Evolutionary conservation across 2,329 filamentous ascomycete species (phyloP).

Genomic region (Tympanopsis confertula): DNA sequence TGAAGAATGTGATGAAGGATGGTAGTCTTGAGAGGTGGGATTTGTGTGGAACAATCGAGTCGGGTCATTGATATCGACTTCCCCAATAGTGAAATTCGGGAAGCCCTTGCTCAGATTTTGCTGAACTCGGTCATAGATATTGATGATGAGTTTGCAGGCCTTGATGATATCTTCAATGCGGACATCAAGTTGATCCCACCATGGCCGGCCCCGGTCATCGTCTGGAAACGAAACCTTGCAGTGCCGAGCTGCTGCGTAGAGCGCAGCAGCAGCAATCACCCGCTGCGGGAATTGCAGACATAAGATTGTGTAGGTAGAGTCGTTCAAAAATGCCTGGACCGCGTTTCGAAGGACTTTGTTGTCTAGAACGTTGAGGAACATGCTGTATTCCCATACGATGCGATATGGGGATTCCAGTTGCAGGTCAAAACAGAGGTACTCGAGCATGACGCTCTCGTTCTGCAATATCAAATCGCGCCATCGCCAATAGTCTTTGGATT

Average conservation of each 20-base stretch:
- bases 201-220: conserved; percentile 39
- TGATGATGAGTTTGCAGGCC: conserved; percentile 49
- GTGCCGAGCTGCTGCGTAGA: conserved; percentile 47
- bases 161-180: conserved; percentile 38
- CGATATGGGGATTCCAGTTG: conserved; percentile 52
- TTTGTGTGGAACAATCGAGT: too few species aligned
- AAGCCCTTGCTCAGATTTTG: too few species aligned
- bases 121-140: too few species aligned
- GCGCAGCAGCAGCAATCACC: conserved; percentile 47
- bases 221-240: conserved; percentile 41
- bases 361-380: conserved; percentile 43
- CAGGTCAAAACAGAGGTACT: conserved; percentile 52
- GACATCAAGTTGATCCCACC: conserved; percentile 51
- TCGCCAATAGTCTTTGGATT: conserved; percentile 57
- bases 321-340: conserved; percentile 53
- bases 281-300: conserved; percentile 45
- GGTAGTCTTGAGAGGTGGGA: too few species aligned
- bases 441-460: conserved; percentile 51
- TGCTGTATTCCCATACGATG: conserved; percentile 48
- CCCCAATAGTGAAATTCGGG: too few species aligned
- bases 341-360: conserved; percentile 50
- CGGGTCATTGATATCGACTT: too few species aligned
- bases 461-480: conserved; percentile 55
- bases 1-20: too few species aligned
- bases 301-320: conserved; percentile 48